Evolutionary conservation across 495 filamentous ascomycete genomes (phyloP).

Genomic region (Pseudoneurospora amorphoporcata): DNA sequence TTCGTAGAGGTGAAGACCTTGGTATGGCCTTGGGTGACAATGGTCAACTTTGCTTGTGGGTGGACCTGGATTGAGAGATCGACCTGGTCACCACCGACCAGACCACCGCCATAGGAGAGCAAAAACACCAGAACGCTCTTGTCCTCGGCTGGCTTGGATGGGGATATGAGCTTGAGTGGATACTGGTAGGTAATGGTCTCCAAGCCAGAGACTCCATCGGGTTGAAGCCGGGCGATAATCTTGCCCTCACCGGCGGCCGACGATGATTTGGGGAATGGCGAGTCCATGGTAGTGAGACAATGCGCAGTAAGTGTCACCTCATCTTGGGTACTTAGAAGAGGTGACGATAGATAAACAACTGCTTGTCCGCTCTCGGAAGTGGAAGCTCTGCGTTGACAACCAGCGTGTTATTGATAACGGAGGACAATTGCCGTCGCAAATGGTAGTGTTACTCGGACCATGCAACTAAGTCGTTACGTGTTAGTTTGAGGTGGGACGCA

Average conservation of each 20-base stretch:
- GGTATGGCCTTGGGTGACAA: slow-evolving; percentile 90
- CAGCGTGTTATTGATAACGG: neutral
- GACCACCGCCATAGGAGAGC: slow-evolving; percentile 88
- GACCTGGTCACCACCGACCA: slow-evolving; percentile 78
- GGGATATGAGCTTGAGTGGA: slow-evolving; percentile 84
- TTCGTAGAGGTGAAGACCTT: slow-evolving; percentile 79
- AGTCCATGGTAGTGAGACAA: slow-evolving; percentile 27
- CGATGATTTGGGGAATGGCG: slow-evolving; percentile 58
- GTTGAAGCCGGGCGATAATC: slow-evolving; percentile 62
- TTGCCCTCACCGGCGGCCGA: slow-evolving; percentile 66
- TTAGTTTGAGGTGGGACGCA: no score
- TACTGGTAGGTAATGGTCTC: slow-evolving; percentile 78
- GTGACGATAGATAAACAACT: neutral
- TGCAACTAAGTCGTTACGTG: neutral
- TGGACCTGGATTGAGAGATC: slow-evolving; percentile 59
- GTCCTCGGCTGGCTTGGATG: slow-evolving; percentile 39
- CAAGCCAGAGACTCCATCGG: slow-evolving; percentile 60
- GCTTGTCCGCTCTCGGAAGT: neutral
- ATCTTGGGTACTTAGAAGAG: neutral
- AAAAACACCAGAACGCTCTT: slow-evolving; percentile 66
- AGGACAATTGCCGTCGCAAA: neutral
- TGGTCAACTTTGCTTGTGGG: slow-evolving; percentile 54
- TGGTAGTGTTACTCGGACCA: neutral
- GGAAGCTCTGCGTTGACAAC: neutral
- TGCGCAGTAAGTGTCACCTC: slow-evolving; percentile 5